These are phyloP conservation scores for Neofusicoccum kwambonambiense DNA, from an alignment of 2,329 filamentous ascomycete species.

Conservation along the genomic window DNA sequence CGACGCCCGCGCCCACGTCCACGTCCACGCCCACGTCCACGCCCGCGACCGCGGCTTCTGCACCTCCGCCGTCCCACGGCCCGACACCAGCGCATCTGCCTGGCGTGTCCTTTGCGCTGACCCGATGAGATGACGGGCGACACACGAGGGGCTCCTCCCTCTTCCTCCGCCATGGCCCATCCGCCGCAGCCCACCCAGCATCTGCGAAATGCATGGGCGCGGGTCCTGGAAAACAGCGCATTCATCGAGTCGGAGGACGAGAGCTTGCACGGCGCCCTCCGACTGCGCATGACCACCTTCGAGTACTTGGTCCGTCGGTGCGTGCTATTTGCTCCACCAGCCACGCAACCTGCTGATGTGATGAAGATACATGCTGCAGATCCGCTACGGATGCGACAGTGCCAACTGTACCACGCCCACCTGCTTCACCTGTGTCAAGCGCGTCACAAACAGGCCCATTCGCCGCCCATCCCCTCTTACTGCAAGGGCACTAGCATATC, in stretches of 20 bases:
- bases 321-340: slow-evolving; percentile 16
- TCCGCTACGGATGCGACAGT: slow-evolving; percentile 76
- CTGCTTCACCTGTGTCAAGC: slow-evolving; percentile 75
- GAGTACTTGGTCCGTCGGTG: slow-evolving; percentile 34
- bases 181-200: slow-evolving; percentile 1
- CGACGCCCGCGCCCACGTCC: too few species aligned
- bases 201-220: slow-evolving; percentile 7
- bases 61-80: background rate
- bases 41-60: background rate
- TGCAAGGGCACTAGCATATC: slow-evolving; percentile 76
- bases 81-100: background rate
- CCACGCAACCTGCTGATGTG: slow-evolving; percentile 16
- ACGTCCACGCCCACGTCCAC: background rate
- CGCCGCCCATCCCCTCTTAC: slow-evolving; percentile 79
- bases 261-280: background rate
- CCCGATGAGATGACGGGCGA: slow-evolving; percentile 18
- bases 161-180: slow-evolving; percentile 6
- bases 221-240: background rate
- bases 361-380: slow-evolving; percentile 71
- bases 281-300: slow-evolving; percentile 21
- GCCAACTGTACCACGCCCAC: slow-evolving; percentile 69
- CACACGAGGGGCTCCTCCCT: slow-evolving; percentile 11
- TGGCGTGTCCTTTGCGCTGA: background rate
- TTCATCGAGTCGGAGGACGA: background rate
- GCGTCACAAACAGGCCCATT: slow-evolving; percentile 66